Percentiles rank a stretch among this genome's conserved stretches.
Evolutionary conservation across 2,329 filamentous ascomycete genomes (phyloP).

Genomic region (Paecilomyces sp.): DNA sequence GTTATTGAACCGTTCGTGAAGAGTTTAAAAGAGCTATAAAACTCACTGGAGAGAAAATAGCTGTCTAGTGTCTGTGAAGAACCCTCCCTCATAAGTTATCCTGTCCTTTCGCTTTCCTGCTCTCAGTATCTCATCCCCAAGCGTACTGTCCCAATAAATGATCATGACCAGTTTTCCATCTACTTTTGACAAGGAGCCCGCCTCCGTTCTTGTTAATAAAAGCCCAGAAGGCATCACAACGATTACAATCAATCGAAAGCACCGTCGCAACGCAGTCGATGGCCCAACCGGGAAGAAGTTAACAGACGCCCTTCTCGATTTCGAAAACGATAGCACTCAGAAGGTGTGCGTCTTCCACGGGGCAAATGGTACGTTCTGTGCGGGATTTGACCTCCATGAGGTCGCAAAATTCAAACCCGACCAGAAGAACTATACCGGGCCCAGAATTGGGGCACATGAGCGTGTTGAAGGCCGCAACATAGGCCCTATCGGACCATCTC

Average conservation of each 20-base stretch:
- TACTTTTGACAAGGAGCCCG: neutral
- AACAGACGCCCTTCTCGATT: constrained; percentile 41
- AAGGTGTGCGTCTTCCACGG: constrained; percentile 49
- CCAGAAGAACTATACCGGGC: constrained; percentile 6
- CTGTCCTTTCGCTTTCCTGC: no score
- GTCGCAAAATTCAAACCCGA: constrained; percentile 20
- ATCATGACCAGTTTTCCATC: neutral
- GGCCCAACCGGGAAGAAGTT: constrained; percentile 42
- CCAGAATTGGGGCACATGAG: constrained; percentile 14
- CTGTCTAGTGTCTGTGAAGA: no score
- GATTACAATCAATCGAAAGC: constrained; percentile 48
- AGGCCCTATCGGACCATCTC: constrained; percentile 48
- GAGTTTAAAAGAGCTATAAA: no score
- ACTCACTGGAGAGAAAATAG: no score
- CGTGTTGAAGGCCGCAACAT: constrained; percentile 30
- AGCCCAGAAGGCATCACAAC: constrained; percentile 42
- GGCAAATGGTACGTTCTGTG: constrained; percentile 44
- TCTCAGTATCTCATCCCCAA: no score
- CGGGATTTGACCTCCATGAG: constrained; percentile 47
- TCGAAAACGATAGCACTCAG: constrained; percentile 44
- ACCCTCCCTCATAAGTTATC: no score
- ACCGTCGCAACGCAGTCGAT: constrained; percentile 48
- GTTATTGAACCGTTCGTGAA: no score
- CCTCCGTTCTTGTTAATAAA: constrained; percentile 5
- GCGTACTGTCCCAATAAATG: neutral